These are phyloP conservation scores for Aphanoascus verrucosus DNA, from an alignment of 2,329 filamentous ascomycete genomes.

Conservation along the genomic window DNA sequence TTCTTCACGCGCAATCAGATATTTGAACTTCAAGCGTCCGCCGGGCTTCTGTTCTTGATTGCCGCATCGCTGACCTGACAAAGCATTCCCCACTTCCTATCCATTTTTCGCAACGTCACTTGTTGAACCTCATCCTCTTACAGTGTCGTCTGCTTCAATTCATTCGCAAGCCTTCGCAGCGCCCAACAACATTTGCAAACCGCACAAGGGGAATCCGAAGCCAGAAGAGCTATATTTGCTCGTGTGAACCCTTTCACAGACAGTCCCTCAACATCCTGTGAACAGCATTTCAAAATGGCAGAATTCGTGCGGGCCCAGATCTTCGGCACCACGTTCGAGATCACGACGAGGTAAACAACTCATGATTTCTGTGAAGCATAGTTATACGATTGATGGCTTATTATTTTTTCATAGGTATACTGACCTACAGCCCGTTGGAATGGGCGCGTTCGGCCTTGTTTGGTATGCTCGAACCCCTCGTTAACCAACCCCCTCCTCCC, in stretches of 20 bases:
- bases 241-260: neutral
- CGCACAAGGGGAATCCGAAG: neutral
- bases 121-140: neutral
- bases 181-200: neutral
- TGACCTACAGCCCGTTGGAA: slow-evolving; percentile 94
- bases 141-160: neutral
- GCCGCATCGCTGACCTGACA: neutral
- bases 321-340: slow-evolving; percentile 98
- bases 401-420: slow-evolving; percentile 60
- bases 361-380: neutral
- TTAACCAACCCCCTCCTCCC: neutral
- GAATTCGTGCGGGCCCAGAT: slow-evolving; percentile 99
- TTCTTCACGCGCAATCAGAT: neutral
- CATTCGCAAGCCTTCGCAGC: neutral
- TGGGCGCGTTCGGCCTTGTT: slow-evolving; percentile 97
- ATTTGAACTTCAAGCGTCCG: neutral
- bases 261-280: neutral
- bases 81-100: slow-evolving; percentile 2
- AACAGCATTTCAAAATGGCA: slow-evolving; percentile 53
- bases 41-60: neutral
- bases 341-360: slow-evolving; percentile 73
- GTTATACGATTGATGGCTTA: slow-evolving; percentile 19
- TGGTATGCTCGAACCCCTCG: slow-evolving; percentile 52
- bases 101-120: slow-evolving; percentile 6
- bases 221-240: neutral